Evolutionary conservation across 2,329 filamentous ascomycete genomes (phyloP).

Genomic region (Aspergillus sp.): DNA sequence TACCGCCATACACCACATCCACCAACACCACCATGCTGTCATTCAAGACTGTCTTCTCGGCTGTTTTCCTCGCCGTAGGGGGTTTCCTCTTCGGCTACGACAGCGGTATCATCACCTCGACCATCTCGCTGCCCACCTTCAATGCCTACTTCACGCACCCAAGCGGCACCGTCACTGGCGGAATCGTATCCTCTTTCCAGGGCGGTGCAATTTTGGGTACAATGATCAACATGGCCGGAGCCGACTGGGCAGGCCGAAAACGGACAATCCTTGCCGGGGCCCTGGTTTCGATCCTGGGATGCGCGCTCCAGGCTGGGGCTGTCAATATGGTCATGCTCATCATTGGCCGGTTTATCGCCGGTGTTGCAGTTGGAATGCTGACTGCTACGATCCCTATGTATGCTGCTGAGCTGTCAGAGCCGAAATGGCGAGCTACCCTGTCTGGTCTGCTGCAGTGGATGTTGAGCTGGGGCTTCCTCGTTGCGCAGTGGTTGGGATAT

Average conservation of each 20-base stretch:
- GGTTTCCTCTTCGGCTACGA: conserved; percentile 42
- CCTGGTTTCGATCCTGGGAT: conserved; percentile 34
- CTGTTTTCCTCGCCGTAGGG: conserved; percentile 5
- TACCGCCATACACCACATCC: too few relatives aligned
- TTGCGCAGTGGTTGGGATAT: conserved; percentile 54
- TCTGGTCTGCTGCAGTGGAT: conserved; percentile 45
- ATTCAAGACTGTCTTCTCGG: conserved; percentile 4
- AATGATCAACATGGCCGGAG: conserved; percentile 31
- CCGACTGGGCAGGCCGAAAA: conserved; percentile 33
- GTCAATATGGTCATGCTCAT: conserved; percentile 44
- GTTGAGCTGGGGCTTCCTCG: conserved; percentile 44
- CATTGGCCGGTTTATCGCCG: conserved; percentile 51
- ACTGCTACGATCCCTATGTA: conserved; percentile 51
- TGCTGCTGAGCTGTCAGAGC: conserved; percentile 6
- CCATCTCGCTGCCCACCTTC: conserved; percentile 37
- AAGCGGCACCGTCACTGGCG: conserved; percentile 35
- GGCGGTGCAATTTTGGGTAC: conserved; percentile 43
- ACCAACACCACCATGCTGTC: background rate
- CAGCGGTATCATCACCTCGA: conserved; percentile 39
- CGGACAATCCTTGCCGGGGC: conserved; percentile 32
- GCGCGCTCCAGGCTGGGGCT: conserved; percentile 36
- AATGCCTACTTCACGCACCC: conserved; percentile 28
- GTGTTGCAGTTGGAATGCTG: conserved; percentile 51
- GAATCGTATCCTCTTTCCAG: conserved; percentile 39
- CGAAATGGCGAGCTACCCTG: conserved; percentile 4